Percentiles rank a stretch among this genome's conserved stretches.
phyloP scores from a whole-genome alignment of 176 grass and related monocot species.

The Dactylis glomerata region DNA sequence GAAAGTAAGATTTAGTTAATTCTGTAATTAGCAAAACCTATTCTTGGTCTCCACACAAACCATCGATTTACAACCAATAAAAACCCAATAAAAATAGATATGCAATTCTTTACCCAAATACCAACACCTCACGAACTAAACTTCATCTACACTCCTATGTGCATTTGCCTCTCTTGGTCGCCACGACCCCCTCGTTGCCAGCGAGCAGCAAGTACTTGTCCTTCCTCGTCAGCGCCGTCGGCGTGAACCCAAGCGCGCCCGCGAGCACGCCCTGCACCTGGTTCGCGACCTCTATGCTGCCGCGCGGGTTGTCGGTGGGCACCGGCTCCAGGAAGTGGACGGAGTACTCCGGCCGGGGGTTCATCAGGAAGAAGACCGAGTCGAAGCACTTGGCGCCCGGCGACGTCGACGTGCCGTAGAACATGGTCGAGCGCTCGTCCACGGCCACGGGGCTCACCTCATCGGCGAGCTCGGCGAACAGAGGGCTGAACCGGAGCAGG shows the following conservation, averaged over 20 bases:
- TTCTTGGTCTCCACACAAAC: background rate
- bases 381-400: conserved; percentile 51
- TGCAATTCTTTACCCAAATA: background rate
- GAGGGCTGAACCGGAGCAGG: conserved; percentile 66
- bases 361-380: conserved; percentile 58
- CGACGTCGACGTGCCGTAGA: conserved; percentile 64
- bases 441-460: conserved; percentile 55
- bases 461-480: conserved; percentile 53
- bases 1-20: too few relatives aligned
- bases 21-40: too few relatives aligned
- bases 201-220: conserved; percentile 67
- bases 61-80: background rate
- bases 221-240: conserved; percentile 56
- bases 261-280: conserved; percentile 44
- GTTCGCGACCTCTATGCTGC: conserved; percentile 42
- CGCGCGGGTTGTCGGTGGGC: background rate
- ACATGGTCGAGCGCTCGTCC: conserved; percentile 33
- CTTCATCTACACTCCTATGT: background rate
- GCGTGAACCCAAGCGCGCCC: conserved; percentile 49
- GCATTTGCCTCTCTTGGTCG: background rate
- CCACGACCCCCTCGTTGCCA: conserved; percentile 47
- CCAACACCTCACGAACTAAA: background rate
- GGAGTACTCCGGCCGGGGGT: conserved; percentile 39
- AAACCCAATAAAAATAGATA: background rate
- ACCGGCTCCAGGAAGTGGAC: conserved; percentile 47